Evolutionary conservation across 2,329 filamentous ascomycete genomes (phyloP), one percentile per base, ranked within the genome.

Genomic region (Chrysosphaeria jannelii): DNA sequence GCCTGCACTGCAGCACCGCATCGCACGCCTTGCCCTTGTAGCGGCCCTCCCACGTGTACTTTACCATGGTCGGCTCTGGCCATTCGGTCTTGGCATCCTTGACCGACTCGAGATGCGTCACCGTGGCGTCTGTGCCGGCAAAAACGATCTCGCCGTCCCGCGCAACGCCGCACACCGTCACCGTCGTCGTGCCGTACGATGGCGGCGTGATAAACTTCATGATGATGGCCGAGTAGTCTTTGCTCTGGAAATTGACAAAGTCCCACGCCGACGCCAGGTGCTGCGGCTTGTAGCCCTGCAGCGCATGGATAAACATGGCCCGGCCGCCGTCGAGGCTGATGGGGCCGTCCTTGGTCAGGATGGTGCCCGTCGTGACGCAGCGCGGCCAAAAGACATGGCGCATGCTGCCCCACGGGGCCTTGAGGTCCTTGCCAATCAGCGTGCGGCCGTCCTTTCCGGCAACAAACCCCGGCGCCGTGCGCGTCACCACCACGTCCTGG

Each of bases 271-370:
- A 65, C 30, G 81, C 79, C 28, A 78, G 72, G 42, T 97, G 88
- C 44, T 97, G 85, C 19, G 85, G 85, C 57, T 97, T 97, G 81
- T 93, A 93, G 42, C 79, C 85, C 49, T 93, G 85, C 23, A 93
- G 50, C 19, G 76, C 79, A 43, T 85, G 70, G 33, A 69, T 55
- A 46, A 78, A 81, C 36, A 88, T 51, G 15, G 66, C 78, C 31
- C 54, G 61, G 27, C 81, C 81, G 27, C 85, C 85, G 37, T 62
- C 68, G 42, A 90, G 65, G 41, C 90, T 68, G 30, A 90, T 53
- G 18, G 70, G 62, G 22, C 76, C 75, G 16, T 75, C 64, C 36
- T 71, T 59, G 29, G 78, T 89, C 31, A 72, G 63, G 42, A 93
- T 76, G 33, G 58, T 72, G 24, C 85, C 85, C 44, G 81, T 70